Base-by-base conservation (phyloP, 345 rosid genomes). In the Corchorus olitorius region DNA sequence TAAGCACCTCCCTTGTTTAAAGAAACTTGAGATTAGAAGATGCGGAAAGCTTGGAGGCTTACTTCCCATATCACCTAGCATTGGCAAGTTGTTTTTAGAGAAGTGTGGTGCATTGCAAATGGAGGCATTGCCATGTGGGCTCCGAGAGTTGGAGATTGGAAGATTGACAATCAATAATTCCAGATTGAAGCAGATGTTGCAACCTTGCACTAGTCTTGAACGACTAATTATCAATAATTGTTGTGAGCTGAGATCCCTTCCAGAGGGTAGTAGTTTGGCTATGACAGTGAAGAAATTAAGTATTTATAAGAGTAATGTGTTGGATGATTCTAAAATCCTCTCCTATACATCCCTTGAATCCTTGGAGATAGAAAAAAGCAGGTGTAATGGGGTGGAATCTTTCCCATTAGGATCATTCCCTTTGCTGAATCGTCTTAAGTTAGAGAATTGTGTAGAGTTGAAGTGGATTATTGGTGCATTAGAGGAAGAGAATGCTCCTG, bases 221-320 rank as follows among this genome's bases (percentile, higher is more conserved):
- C 3, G 5, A 5, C 5, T 8, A 7, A 49, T 4, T 8, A 50
- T 69, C 10, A 17, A 33, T 8, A 43, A 27, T 67, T 67, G 55
- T 67, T 22, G 3, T 6, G 11, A 15, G 2, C 9, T 67, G 5
- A 1, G 3, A 67, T 67, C 39, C 41, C 56, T 48, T 67, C 13
- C 55, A 3, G 39, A 67, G 15, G n/a, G 5, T 45, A 19, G 37
- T 5, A n/a, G n/a, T n/a, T 34, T 66, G 1, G n/a, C 72, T 3
- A 3, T 3, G 1, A 67, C n/a, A 55, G 7, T 67, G 13, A 67
- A 48, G 72, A 0, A 20, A 13, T 6, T 67, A 7, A 0, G 0
- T 0, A 48, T 67, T 12, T 0, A 0, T 1, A 1, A 1, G 9
- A 19, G 19, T 27, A 17, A 6, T 20, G 12, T 2, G 19, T 14